Conservation (phyloP, 768 basidiomycete species). For the Mycena indigotica region DNA sequence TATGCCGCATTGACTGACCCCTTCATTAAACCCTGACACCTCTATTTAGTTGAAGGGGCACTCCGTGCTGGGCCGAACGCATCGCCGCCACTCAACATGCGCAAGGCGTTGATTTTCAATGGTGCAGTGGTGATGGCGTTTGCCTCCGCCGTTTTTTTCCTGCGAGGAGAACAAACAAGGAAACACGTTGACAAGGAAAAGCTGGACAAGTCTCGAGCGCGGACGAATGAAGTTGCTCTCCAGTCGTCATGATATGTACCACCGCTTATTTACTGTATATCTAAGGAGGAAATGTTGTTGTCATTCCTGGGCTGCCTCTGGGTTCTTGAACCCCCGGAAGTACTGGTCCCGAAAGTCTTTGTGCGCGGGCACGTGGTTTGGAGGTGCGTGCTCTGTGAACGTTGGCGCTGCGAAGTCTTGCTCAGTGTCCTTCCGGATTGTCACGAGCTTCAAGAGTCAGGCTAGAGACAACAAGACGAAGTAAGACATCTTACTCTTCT, state of each 20-base stretch:
- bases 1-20: slow-evolving; percentile 30
- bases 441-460: slow-evolving; percentile 67
- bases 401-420: slow-evolving; percentile 52
- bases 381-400: slow-evolving; percentile 39
- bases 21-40: background rate
- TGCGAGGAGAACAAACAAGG: slow-evolving; percentile 64
- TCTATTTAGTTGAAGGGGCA: slow-evolving; percentile 58
- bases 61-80: slow-evolving; percentile 64
- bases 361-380: slow-evolving; percentile 73
- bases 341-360: slow-evolving; percentile 88
- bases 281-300: background rate
- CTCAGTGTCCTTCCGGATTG: slow-evolving; percentile 71
- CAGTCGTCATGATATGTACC: background rate
- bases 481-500: slow-evolving; percentile 76
- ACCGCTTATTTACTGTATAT: background rate
- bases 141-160: slow-evolving; percentile 46
- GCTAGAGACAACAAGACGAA: background rate
- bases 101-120: slow-evolving; percentile 64
- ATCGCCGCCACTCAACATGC: slow-evolving; percentile 76
- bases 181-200: slow-evolving; percentile 64
- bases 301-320: background rate
- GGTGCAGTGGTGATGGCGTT: slow-evolving; percentile 49
- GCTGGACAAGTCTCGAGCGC: slow-evolving; percentile 21
- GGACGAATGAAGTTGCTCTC: background rate
- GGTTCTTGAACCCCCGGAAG: slow-evolving; percentile 76